Evolutionary conservation across 225 moss, liverwort and hornwort species (phyloP).

Genomic region (Bryum argenteum): DNA sequence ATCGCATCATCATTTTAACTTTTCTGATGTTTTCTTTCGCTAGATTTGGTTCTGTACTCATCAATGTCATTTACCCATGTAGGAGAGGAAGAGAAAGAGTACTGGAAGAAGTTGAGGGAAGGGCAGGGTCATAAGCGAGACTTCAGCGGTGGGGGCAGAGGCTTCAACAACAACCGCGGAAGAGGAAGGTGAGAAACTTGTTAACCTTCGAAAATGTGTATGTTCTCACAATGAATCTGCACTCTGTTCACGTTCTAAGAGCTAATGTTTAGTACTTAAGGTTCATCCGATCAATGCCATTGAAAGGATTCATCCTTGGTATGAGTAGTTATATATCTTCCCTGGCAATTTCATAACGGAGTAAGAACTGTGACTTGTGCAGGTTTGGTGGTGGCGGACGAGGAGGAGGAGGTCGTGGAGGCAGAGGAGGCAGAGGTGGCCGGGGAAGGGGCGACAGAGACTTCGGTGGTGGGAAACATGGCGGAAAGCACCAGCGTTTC

Average conservation of each 20-base stretch:
- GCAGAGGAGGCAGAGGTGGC: constrained; percentile 69
- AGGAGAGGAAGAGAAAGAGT: constrained; percentile 91
- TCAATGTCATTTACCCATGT: constrained; percentile 12
- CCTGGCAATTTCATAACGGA: neutral
- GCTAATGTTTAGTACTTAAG: neutral
- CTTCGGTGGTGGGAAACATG: constrained; percentile 24
- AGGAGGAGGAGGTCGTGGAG: constrained; percentile 62
- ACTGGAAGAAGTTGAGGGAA: constrained; percentile 95
- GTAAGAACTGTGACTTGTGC: neutral
- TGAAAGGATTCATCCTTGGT: neutral
- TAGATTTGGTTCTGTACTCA: neutral
- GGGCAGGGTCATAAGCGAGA: constrained; percentile 85
- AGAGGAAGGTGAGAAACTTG: constrained; percentile 60
- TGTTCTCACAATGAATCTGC: neutral
- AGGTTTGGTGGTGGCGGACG: constrained; percentile 66
- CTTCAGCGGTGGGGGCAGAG: constrained; percentile 59
- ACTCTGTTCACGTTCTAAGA: neutral
- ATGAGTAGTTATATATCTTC: neutral
- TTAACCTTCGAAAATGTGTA: neutral
- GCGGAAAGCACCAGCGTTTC: constrained; percentile 59
- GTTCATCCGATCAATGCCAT: neutral
- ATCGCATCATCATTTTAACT: neutral
- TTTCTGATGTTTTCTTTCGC: constrained; percentile 1
- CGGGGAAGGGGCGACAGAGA: constrained; percentile 64
- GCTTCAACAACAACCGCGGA: constrained; percentile 56